phyloP scores from a whole-genome alignment of 2,329 filamentous ascomycete genomes.

The Canariomyces notabilis region DNA sequence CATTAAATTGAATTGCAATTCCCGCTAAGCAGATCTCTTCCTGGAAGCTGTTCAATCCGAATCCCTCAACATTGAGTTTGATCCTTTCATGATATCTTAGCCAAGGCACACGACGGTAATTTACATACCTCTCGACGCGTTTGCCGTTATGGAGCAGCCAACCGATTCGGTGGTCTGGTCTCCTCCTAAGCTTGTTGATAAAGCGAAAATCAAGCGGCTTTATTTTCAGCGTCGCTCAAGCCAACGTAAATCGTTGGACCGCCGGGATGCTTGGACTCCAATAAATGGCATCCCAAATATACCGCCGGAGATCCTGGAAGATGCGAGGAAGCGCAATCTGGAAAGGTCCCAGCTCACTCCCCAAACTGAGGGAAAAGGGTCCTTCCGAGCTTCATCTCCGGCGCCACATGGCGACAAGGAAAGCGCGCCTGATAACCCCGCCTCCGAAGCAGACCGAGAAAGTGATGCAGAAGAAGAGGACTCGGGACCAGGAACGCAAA shows the following conservation, averaged over 20 bases:
- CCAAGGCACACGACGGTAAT: too few species aligned
- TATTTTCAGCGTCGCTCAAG: slow-evolving; percentile 34
- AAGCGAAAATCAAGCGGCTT: slow-evolving; percentile 23
- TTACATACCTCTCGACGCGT: too few species aligned
- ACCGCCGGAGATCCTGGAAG: slow-evolving; percentile 34
- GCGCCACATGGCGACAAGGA: too few species aligned
- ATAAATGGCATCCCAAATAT: slow-evolving; percentile 31
- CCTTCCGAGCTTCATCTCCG: background rate
- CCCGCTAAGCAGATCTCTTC: too few species aligned
- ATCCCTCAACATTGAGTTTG: too few species aligned
- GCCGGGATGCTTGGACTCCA: slow-evolving; percentile 33
- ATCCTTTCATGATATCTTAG: too few species aligned
- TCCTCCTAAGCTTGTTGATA: background rate
- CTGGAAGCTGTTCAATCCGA: too few species aligned
- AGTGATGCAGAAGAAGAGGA: background rate
- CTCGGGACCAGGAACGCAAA: background rate
- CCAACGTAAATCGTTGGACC: slow-evolving; percentile 35
- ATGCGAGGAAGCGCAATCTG: slow-evolving; percentile 23
- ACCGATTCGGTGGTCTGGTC: slow-evolving; percentile 7
- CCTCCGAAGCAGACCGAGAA: background rate
- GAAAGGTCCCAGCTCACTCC: background rate
- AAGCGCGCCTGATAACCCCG: background rate
- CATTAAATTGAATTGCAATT: too few species aligned
- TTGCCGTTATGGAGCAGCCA: background rate
- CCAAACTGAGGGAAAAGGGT: background rate